Evolutionary conservation across 768 basidiomycete genomes (phyloP), one percentile per base, ranked within the genome.

Genomic region (Hydnomerulius pinastri): DNA sequence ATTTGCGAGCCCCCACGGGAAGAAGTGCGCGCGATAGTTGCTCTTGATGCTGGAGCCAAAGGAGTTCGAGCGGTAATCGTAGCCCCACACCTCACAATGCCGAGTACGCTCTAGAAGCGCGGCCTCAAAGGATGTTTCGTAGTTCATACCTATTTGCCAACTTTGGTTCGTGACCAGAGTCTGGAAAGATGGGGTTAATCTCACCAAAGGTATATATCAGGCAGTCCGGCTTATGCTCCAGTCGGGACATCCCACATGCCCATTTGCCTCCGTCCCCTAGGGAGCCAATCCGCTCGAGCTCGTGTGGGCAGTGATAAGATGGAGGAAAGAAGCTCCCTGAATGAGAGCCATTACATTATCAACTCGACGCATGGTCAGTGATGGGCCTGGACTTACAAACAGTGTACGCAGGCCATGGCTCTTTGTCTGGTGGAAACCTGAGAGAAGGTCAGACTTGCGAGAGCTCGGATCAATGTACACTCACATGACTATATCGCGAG

Each of bases 181-280:
- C 9, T 4, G 18, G 20, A 33, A 37, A 36, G 4, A 29, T 1
- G 18, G 1, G 13, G 32, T 47, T 5, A 36, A 36, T 41, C 60
- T 57, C 58, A 82, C 83, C 85, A 45, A 86, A 74, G 3, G 82
- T 81, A 54, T 86, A 87, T 45, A 87, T 67, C 40, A 85, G 64
- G 58, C 85, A 85, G 40, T 80, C 71, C 18, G 65, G 66, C 64
- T 85, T 84, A 43, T 77, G 68, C 45, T 70, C 69, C 5, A 86
- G 66, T 3, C 78, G 73, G 20, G 79, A 79, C 21, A 86, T 59
- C 2, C 86, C 86, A 57, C 86, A 86, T 13, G 83, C 73, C 81
- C 82, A 87, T 67, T 86, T 87, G 12, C 86, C 85, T 12, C 85
- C 85, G 60, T 86, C 85, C 15, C 83, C 83, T 8, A 86, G 66